Evolutionary conservation across 73 alveolate genomes (phyloP).

Genomic region (Durusdinium trenchii): DNA sequence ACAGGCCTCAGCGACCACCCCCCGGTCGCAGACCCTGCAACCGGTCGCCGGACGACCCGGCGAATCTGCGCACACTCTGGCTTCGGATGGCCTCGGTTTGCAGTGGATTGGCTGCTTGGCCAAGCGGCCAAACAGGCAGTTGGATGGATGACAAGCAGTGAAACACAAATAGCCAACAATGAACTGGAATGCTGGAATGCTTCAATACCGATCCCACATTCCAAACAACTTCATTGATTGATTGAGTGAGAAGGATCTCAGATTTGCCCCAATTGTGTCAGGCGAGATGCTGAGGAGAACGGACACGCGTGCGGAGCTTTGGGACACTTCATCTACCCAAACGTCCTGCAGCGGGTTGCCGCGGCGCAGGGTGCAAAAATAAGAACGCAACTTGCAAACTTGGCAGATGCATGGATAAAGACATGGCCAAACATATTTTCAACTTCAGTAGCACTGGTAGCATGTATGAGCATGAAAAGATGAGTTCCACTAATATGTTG

Average conservation of each 20-base stretch:
- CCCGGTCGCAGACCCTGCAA: too few species aligned
- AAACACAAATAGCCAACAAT: background rate
- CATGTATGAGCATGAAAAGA: background rate
- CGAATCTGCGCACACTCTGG: too few species aligned
- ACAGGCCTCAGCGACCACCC: too few species aligned
- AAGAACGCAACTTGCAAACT: background rate
- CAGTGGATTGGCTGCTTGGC: background rate
- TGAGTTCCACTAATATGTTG: background rate
- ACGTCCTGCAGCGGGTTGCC: slow-evolving; percentile 58
- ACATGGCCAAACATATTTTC: background rate
- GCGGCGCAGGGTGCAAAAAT: too few species aligned
- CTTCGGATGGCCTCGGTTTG: too few species aligned
- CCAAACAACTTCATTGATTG: background rate
- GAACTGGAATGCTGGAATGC: background rate
- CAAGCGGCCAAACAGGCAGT: background rate
- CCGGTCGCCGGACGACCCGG: too few species aligned
- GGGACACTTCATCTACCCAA: slow-evolving; percentile 69
- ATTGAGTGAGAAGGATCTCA: too few species aligned
- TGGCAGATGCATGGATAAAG: background rate
- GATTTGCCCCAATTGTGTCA: too few species aligned
- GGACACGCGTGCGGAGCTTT: slow-evolving; percentile 39
- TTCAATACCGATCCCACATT: background rate
- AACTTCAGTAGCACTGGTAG: background rate
- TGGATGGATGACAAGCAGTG: background rate
- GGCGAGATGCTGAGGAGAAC: background rate